These are phyloP conservation scores for Alternaria alternata DNA, from an alignment of 2,329 filamentous ascomycete genomes.

Conservation along the genomic window DNA sequence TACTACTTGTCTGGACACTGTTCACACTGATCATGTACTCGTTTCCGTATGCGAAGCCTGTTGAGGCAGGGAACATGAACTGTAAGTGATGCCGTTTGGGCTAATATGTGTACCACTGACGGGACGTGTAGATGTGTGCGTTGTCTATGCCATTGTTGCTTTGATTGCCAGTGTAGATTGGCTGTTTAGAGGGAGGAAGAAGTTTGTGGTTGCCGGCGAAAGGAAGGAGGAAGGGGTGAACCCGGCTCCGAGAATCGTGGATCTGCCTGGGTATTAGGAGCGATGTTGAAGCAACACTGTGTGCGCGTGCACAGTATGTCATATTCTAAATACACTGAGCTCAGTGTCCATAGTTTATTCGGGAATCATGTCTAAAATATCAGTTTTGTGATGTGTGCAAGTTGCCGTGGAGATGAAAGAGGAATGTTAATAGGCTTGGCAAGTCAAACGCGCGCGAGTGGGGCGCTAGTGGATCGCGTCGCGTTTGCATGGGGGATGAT, in stretches of 20 bases:
- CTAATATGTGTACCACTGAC: conserved; percentile 15
- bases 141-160: conserved; percentile 35
- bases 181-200: conserved; percentile 40
- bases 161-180: conserved; percentile 42
- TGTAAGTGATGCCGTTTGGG: conserved; percentile 14
- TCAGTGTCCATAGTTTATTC: no score
- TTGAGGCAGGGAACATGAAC: conserved; percentile 44
- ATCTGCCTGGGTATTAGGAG: background rate
- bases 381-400: background rate
- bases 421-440: conserved; percentile 36
- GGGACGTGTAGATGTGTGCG: conserved; percentile 18
- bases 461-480: conserved; percentile 36
- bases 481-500: conserved; percentile 28
- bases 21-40: conserved; percentile 61
- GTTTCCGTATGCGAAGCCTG: conserved; percentile 45
- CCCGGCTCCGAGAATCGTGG: background rate
- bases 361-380: background rate
- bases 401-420: conserved; percentile 17
- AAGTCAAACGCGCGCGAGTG: conserved; percentile 19
- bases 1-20: conserved; percentile 58
- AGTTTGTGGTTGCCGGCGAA: conserved; percentile 40
- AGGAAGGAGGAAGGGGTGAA: conserved; percentile 32
- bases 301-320: no score
- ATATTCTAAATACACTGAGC: no score
- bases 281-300: no score